Evolutionary conservation across 148 eudicot species (phyloP).

Genomic region (Amaranthus hypochondriacus): DNA sequence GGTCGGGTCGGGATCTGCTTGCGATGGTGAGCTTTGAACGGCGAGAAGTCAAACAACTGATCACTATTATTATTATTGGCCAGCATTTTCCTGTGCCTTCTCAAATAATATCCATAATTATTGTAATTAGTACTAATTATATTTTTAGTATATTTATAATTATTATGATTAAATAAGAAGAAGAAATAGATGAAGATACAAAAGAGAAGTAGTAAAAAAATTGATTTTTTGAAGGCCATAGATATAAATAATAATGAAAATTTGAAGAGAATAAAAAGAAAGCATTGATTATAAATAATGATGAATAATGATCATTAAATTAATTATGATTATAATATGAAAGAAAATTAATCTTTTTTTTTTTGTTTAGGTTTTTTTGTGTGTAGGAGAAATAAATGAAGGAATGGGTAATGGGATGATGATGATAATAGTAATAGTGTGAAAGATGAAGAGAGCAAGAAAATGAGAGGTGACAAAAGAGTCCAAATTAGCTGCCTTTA

Average conservation of each 20-base stretch:
- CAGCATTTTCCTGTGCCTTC: slow-evolving; percentile 19
- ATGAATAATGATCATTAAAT: too few species aligned
- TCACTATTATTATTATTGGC: slow-evolving; percentile 1
- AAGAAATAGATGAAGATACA: slow-evolving; percentile 7
- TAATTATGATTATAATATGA: too few species aligned
- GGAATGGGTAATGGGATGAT: not conserved
- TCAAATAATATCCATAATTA: slow-evolving; percentile 1
- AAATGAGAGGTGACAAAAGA: not conserved
- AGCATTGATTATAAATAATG: not conserved
- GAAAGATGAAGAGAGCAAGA: slow-evolving; percentile 1
- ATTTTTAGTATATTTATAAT: not conserved
- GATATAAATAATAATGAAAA: not conserved
- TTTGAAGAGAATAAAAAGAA: not conserved
- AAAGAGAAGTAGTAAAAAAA: not conserved
- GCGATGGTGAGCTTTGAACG: slow-evolving; percentile 44
- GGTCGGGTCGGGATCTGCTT: slow-evolving; percentile 20
- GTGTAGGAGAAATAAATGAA: too few species aligned
- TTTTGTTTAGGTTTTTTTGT: too few species aligned
- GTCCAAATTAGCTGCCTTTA: slow-evolving; percentile 25
- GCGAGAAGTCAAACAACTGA: slow-evolving; percentile 60
- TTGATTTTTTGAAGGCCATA: slow-evolving; percentile 16
- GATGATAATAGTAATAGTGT: not conserved
- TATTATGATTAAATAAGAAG: not conserved
- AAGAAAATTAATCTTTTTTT: too few species aligned
- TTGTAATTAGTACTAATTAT: not conserved